Percentiles rank a stretch among this genome's conserved stretches.
phyloP scores from a whole-genome alignment of 2,329 filamentous ascomycete species.

The Eutypa lata region DNA sequence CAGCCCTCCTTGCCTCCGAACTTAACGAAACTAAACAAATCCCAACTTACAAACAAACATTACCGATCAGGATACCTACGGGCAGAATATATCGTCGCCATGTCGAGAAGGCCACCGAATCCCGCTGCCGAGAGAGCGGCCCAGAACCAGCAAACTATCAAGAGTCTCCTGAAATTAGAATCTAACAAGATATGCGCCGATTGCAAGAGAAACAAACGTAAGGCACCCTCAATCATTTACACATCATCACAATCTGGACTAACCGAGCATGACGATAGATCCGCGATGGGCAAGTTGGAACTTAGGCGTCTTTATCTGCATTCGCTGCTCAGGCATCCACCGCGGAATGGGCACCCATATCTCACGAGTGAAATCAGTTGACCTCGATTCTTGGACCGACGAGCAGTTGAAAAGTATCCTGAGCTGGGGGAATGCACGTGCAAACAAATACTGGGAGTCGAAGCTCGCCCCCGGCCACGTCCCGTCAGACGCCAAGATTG shows the following conservation, averaged over 20 bases:
- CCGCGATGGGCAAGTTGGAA: slow-evolving; percentile 99
- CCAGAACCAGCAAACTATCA: slow-evolving; percentile 91
- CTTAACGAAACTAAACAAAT: neutral
- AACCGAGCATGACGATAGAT: slow-evolving; percentile 61
- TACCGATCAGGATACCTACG: no score
- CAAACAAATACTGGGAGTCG: slow-evolving; percentile 98
- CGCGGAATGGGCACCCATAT: slow-evolving; percentile 99
- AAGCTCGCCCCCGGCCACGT: slow-evolving; percentile 89
- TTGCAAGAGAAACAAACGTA: slow-evolving; percentile 98
- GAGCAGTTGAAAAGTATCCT: slow-evolving; percentile 93
- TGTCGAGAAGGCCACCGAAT: slow-evolving; percentile 78
- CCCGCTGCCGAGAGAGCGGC: slow-evolving; percentile 83
- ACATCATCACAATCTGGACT: no score
- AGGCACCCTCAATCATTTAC: slow-evolving; percentile 23
- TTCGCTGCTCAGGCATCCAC: slow-evolving; percentile 97
- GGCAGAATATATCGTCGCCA: slow-evolving; percentile 35
- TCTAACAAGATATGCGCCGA: slow-evolving; percentile 96
- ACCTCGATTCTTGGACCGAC: slow-evolving; percentile 97
- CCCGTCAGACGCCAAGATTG: slow-evolving; percentile 95
- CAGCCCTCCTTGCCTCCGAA: neutral
- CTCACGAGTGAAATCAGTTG: slow-evolving; percentile 95
- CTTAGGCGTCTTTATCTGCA: slow-evolving; percentile 93
- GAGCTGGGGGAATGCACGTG: slow-evolving; percentile 92
- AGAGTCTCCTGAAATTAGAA: slow-evolving; percentile 91
- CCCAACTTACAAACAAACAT: neutral